phyloP scores from a whole-genome alignment of 2,329 filamentous ascomycete species.

The Pseudogymnoascus sp. region DNA sequence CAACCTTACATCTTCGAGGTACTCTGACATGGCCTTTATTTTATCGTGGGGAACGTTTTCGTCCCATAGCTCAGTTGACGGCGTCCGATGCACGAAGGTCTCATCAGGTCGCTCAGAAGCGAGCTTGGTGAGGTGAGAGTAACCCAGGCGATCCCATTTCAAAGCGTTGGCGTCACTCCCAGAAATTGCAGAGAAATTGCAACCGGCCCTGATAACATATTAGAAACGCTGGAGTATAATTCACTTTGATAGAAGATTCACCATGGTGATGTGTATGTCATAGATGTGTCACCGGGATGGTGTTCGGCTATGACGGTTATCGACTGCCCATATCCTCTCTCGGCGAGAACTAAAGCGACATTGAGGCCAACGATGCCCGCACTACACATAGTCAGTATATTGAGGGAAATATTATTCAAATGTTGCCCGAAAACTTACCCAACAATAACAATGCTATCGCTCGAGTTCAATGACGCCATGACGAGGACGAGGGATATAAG shows the following conservation, averaged over 20 bases:
- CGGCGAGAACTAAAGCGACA: constrained; percentile 30
- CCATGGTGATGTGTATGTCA: constrained; percentile 37
- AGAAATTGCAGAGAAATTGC: constrained; percentile 38
- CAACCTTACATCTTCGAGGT: constrained; percentile 32
- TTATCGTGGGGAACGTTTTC: constrained; percentile 32
- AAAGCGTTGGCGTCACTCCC: constrained; percentile 34
- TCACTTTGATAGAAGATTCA: background rate
- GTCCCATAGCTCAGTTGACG: constrained; percentile 36
- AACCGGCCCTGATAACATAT: constrained; percentile 30
- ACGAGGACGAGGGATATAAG: background rate
- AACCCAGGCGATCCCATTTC: constrained; percentile 35
- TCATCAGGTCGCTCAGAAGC: constrained; percentile 26
- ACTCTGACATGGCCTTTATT: constrained; percentile 33
- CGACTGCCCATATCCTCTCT: constrained; percentile 27
- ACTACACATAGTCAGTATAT: constrained; percentile 1
- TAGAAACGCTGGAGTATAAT: background rate
- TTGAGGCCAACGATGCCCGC: constrained; percentile 33
- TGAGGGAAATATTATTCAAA: background rate
- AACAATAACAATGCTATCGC: constrained; percentile 9
- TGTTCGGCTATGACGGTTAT: constrained; percentile 35
- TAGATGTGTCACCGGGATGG: constrained; percentile 33
- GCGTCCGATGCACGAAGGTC: constrained; percentile 31
- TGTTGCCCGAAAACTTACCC: background rate
- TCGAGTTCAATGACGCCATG: constrained; percentile 1
- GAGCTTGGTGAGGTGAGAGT: constrained; percentile 30